These are phyloP conservation scores for Cairneyella variabilis DNA, from an alignment of 495 filamentous ascomycete species.

Conservation along the genomic window DNA sequence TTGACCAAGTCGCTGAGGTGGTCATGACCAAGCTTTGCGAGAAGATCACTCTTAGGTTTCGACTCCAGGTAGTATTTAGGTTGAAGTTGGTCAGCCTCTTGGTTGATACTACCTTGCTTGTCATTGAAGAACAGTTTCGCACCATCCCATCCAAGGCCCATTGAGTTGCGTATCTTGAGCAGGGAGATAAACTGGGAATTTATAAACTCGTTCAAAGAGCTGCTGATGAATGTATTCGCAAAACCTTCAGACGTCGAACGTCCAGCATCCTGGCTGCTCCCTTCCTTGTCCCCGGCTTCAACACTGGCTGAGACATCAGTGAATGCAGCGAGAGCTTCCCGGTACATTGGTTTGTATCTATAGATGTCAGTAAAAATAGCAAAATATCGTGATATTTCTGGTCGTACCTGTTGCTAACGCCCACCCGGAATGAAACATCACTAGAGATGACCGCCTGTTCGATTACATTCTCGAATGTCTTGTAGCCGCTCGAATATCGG, in stretches of 20 bases:
- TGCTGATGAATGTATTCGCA: conserved; percentile 60
- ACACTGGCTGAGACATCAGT: conserved; percentile 7
- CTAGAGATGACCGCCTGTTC: conserved; percentile 16
- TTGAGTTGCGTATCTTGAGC: conserved; percentile 51
- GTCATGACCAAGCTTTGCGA: conserved; percentile 41
- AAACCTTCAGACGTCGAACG: conserved; percentile 9
- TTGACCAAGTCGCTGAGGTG: conserved; percentile 39
- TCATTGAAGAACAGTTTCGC: conserved; percentile 49
- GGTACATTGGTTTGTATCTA: conserved; percentile 47
- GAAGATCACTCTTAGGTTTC: conserved; percentile 23
- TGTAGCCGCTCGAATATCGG: conserved; percentile 60
- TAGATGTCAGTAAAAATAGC: too few species aligned
- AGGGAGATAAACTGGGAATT: conserved; percentile 63
- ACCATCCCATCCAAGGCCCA: conserved; percentile 60
- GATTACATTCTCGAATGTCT: conserved; percentile 32
- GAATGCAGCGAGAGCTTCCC: conserved; percentile 27
- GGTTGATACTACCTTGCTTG: conserved; percentile 14
- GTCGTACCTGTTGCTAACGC: conserved; percentile 39
- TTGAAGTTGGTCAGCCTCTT: conserved; percentile 8
- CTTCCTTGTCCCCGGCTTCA: conserved; percentile 18
- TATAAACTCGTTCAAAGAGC: conserved; percentile 66
- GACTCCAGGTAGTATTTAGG: conserved; percentile 11
- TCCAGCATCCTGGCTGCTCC: not conserved
- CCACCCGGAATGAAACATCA: conserved; percentile 33
- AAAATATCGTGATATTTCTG: too few species aligned